phyloP scores from a whole-genome alignment of 495 filamentous ascomycete genomes.

The Podospora australis region DNA sequence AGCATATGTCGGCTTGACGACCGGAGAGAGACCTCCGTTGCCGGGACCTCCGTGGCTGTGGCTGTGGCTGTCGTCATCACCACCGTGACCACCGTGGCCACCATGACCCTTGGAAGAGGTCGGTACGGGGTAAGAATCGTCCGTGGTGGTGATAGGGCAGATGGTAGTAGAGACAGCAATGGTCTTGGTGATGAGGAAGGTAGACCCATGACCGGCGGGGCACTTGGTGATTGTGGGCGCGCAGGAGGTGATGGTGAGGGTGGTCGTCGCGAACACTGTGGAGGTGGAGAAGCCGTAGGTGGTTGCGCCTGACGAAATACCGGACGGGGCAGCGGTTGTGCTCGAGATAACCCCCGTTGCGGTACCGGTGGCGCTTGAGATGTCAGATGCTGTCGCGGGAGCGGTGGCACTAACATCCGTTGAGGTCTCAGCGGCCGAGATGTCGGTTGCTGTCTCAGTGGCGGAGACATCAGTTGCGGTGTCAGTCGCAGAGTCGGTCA shows the following conservation, averaged over 20 bases:
- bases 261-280: conserved; percentile 14
- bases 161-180: conserved; percentile 18
- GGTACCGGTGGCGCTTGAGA: background rate
- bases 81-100: too few species aligned
- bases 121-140: too few species aligned
- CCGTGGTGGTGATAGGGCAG: conserved; percentile 21
- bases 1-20: background rate
- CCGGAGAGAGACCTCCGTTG: background rate
- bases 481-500: too few species aligned
- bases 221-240: conserved; percentile 50
- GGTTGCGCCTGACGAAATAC: conserved; percentile 47
- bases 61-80: too few species aligned
- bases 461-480: too few species aligned
- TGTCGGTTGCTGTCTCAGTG: background rate
- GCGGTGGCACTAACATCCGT: too few species aligned
- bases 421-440: too few species aligned
- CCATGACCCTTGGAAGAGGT: too few species aligned
- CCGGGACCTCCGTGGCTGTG: background rate
- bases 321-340: conserved; percentile 15
- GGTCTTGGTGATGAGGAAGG: conserved; percentile 27
- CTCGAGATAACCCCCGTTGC: background rate
- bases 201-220: conserved; percentile 34
- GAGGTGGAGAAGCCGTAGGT: conserved; percentile 45
- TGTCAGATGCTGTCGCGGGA: background rate
- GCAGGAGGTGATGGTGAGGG: conserved; percentile 35